Evolutionary conservation across 371 early-diverging fungal genomes (phyloP), one percentile per base, ranked within the genome.

Genomic region (Actinomortierella wolfii): DNA sequence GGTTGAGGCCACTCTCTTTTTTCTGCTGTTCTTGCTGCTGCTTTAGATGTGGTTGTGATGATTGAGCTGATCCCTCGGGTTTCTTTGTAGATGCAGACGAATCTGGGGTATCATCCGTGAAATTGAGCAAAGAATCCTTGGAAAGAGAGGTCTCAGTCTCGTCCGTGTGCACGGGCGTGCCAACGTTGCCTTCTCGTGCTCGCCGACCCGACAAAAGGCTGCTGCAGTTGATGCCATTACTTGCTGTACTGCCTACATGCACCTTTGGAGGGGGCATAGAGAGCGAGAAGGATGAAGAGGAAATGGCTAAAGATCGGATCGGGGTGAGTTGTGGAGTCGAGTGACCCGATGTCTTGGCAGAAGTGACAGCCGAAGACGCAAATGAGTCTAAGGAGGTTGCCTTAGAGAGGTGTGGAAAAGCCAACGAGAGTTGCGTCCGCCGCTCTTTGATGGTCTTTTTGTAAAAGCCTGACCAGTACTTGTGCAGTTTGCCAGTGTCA

Each of bases 401-500:
- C 15, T 54, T 45, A 44, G 68, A 71, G 13, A 88, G 77, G 34
- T 78, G 47, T 2, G 88, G 87, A 63, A 79, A 89, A 13, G 74
- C 84, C 6, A 85, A 71, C 7, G 80, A 57, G 2, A 89, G 64
- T 52, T 83, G 87, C 25, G 76, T 78, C 52, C 86, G 83, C 20
- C 89, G 83, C 50, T 89, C 89, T 34, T 77, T 79, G 42, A 89
- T 76, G 7, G 88, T 78, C 67, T 87, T 88, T 67, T 86, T 86
- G 71, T 88, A 87, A 73, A 89, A 89, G 14, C 89, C 89, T 13
- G 85, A 81, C 71, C 71, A 71, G 50, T 64, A 65, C 34, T 11
- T 34, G 34, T 34, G 34, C 11, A 34, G 34, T 11, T 34, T 34
- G 34, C 34, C 34, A 34, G 34, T 34, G 34, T 34, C 34, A 11